Percentiles rank a stretch among this genome's conserved stretches.
These are phyloP conservation scores for Xylaria hypoxylon DNA, from an alignment of 2,329 filamentous ascomycete genomes.

Conservation along the genomic window DNA sequence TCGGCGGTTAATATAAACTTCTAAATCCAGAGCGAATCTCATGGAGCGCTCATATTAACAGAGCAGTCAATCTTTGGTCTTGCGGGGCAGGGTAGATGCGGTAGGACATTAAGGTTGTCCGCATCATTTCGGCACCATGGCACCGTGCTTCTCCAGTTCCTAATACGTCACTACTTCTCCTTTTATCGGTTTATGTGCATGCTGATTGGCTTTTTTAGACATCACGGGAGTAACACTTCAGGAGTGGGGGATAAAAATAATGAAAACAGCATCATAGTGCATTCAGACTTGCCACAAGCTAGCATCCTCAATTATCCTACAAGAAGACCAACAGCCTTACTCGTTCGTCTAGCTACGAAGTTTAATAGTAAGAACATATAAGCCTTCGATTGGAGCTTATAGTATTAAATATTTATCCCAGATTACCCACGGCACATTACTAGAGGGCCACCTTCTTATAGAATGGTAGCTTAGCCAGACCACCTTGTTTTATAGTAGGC, in stretches of 20 bases:
- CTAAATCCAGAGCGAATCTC: slow-evolving; percentile 46
- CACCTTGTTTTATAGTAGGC: background rate
- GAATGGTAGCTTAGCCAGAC: background rate
- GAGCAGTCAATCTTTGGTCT: slow-evolving; percentile 40
- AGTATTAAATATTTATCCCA: slow-evolving; percentile 17
- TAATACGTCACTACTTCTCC: slow-evolving; percentile 24
- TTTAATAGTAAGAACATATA: background rate
- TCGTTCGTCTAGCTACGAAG: background rate
- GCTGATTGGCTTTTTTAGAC: slow-evolving; percentile 17
- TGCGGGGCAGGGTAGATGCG: slow-evolving; percentile 42
- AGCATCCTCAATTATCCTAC: background rate
- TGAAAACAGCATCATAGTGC: background rate
- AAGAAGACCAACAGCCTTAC: background rate
- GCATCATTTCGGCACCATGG: slow-evolving; percentile 34
- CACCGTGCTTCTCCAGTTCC: slow-evolving; percentile 9
- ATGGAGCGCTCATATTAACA: slow-evolving; percentile 47
- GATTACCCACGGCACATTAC: slow-evolving; percentile 22
- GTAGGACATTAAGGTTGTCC: slow-evolving; percentile 35
- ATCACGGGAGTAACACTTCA: slow-evolving; percentile 7
- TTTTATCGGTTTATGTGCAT: background rate
- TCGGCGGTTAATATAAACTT: slow-evolving; percentile 48
- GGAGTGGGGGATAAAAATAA: background rate
- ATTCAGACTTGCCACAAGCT: background rate
- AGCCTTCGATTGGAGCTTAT: background rate
- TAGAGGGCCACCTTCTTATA: background rate